Conservation (phyloP, 176 grass and related monocot species). For the Ensete ventricosum region DNA sequence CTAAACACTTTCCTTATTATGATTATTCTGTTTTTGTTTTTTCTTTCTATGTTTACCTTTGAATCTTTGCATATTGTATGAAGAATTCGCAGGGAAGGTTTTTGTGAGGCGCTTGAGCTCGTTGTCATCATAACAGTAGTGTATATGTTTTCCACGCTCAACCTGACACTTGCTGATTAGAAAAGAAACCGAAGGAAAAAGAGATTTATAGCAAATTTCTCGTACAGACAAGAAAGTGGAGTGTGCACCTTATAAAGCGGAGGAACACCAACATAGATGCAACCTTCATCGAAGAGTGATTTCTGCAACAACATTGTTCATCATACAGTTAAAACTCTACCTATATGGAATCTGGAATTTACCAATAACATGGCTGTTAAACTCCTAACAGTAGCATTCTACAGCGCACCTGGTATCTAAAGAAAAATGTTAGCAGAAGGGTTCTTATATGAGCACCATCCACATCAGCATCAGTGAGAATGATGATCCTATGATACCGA, state of each 20-base stretch:
- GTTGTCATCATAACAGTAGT: conserved; percentile 81
- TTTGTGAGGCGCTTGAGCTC: conserved; percentile 63
- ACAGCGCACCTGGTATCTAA: conserved; percentile 85
- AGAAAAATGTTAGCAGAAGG: conserved; percentile 97
- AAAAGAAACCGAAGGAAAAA: not conserved
- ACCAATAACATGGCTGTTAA: conserved; percentile 2
- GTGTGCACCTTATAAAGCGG: conserved; percentile 83
- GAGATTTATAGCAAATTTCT: not conserved
- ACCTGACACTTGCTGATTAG: conserved; percentile 39
- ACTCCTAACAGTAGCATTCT: not conserved
- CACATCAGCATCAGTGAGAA: conserved; percentile 96
- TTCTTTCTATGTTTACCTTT: conserved; percentile 45
- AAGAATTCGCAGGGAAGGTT: conserved; percentile 71
- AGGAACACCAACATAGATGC: conserved; percentile 91
- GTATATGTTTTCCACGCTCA: conserved; percentile 85
- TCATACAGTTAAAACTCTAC: not conserved
- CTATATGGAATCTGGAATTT: conserved; percentile 2
- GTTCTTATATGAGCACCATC: conserved; percentile 95
- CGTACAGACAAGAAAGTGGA: not conserved
- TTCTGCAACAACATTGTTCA: conserved; percentile 36
- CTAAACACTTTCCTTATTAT: not conserved
- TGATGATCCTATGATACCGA: conserved; percentile 96
- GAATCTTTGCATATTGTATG: conserved; percentile 81
- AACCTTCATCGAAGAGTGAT: conserved; percentile 93
- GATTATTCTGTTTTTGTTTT: too few species aligned